A percentile compares a stretch with the other conserved stretches of the same genome.
These are phyloP conservation scores for Candida sp. DNA, from an alignment of 1,139 yeast genomes.

Conservation along the genomic window DNA sequence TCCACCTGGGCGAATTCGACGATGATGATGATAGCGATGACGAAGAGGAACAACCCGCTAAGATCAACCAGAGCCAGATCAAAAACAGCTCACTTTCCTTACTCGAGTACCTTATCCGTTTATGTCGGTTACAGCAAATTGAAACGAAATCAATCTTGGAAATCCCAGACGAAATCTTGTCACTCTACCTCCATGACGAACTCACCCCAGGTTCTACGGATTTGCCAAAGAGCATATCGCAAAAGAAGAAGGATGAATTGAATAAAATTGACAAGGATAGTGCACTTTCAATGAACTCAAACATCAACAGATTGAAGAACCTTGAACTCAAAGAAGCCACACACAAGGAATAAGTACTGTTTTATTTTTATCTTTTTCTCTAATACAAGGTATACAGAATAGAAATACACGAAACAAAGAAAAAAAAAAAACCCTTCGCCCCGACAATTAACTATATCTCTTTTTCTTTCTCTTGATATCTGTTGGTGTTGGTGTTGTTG, in stretches of 20 bases:
- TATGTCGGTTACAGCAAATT: constrained; percentile 63
- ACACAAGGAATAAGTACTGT: background rate
- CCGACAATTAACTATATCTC: background rate
- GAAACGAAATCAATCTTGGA: constrained; percentile 61
- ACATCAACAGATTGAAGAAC: constrained; percentile 36
- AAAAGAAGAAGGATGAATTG: constrained; percentile 16
- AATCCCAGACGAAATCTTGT: constrained; percentile 69
- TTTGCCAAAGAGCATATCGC: constrained; percentile 24
- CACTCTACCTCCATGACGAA: constrained; percentile 69
- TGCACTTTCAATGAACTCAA: constrained; percentile 34
- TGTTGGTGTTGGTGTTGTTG: background rate
- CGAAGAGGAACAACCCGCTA: constrained; percentile 24
- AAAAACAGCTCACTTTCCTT: constrained; percentile 50
- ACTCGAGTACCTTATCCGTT: constrained; percentile 66
- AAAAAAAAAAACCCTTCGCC: background rate
- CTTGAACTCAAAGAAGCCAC: constrained; percentile 23
- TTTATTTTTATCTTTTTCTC: background rate
- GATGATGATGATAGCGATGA: constrained; percentile 29
- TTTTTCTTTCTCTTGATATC: background rate
- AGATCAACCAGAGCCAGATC: constrained; percentile 14
- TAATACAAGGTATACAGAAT: background rate
- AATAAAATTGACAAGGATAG: constrained; percentile 21
- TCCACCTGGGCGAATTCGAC: constrained; percentile 31
- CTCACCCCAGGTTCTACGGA: constrained; percentile 29
- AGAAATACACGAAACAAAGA: constrained; percentile 1